Conservation (phyloP, 2,329 filamentous ascomycete genomes). For the Cadophora sp. region DNA sequence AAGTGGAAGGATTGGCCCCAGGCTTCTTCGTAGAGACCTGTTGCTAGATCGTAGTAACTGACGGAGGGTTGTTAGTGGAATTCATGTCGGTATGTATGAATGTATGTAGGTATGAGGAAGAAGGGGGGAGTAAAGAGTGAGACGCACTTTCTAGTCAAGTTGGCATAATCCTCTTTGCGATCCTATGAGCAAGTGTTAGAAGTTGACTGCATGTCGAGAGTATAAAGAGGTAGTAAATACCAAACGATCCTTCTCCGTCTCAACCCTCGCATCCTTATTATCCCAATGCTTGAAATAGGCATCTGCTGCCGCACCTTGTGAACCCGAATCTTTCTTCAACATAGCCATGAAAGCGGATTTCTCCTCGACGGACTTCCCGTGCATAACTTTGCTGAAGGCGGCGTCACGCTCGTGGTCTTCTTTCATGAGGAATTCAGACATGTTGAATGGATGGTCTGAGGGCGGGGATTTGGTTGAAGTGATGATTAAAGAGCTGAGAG, state of each 20-base stretch:
- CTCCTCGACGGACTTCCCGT: conserved; percentile 71
- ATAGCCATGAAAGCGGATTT: conserved; percentile 81
- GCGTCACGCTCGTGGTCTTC: conserved; percentile 88
- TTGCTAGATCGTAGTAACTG: conserved; percentile 97
- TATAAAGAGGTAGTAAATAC: conserved; percentile 53
- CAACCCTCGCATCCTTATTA: conserved; percentile 76
- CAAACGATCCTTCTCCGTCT: conserved; percentile 83
- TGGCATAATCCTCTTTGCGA: conserved; percentile 68
- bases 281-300: conserved; percentile 99
- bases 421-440: conserved; percentile 12
- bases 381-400: conserved; percentile 86
- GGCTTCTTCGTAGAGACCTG: conserved; percentile 94
- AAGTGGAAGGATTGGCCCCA: conserved; percentile 99
- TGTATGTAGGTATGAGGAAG: background rate
- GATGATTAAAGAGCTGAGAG: background rate
- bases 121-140: background rate
- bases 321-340: conserved; percentile 78
- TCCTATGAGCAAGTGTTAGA: background rate
- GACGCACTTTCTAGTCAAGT: conserved; percentile 86
- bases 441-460: conserved; percentile 30
- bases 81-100: background rate
- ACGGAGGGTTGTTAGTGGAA: conserved; percentile 34
- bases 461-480: background rate
- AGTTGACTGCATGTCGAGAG: background rate
- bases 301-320: conserved; percentile 82